Evolutionary conservation across 768 basidiomycete species (phyloP), one percentile per base, ranked within the genome.

Genomic region (Pleurotus sapidus): DNA sequence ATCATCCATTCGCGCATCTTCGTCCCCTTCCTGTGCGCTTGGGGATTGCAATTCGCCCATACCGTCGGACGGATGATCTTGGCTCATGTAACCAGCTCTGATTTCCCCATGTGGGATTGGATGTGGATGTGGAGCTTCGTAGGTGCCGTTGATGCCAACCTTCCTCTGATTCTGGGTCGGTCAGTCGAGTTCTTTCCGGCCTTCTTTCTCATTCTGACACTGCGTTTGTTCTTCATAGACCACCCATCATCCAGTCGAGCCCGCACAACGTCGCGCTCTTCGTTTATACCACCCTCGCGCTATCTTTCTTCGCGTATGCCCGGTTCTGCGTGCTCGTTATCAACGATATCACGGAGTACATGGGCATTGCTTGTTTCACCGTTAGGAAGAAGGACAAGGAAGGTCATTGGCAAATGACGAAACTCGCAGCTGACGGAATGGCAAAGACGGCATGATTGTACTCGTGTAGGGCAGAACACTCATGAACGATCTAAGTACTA

Each of bases 321-420:
- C 80, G 88, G 45, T 95, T 95, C 71, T 89, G 88, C 64, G 78
- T 83, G 25, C 75, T 88, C n/a, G 93, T 95, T 56, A 93, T 95
- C 64, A 72, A 71, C 59, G 89, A 95, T 62, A 93, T 98, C 71
- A 96, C 93, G 57, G 84, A 94, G 59, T 89, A 88, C 72, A 81
- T 96, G 60, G 96, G 96, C 11, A 93, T 97, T 64, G 96, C 93
- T 1, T 98, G 94, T 74, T 94, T 97, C 67, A 93, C 91, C 14
- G 94, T 97, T 46, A 78, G 87, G 55, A 95, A 91, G 76, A 91
- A 85, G 80, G 92, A 93, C 61, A 74, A 74, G 38, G 69, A 80
- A 46, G 89, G 89, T 9, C 73, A 79, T 15, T 91, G 89, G 89
- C 62, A 62, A 18, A 39, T 14, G 17, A 30, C 55, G 15, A 46